Conservation (phyloP, 768 basidiomycete genomes). For the Termitomyces sp. region DNA sequence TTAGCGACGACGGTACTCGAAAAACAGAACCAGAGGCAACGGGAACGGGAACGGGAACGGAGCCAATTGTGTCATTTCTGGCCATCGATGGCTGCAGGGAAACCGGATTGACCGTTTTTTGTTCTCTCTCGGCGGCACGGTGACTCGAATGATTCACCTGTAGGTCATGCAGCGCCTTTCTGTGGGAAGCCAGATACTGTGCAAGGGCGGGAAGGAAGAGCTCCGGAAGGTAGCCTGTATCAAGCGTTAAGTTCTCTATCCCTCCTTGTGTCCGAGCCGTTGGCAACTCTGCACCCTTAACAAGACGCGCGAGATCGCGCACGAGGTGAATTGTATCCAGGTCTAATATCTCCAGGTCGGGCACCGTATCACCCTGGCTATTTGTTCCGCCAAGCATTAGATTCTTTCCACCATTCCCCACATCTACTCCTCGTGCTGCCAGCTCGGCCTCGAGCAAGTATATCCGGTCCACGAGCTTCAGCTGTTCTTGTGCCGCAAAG, state of each 20-base stretch:
- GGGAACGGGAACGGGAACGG: too few species aligned
- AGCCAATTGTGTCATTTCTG: neutral
- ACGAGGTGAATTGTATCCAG: slow-evolving; percentile 1
- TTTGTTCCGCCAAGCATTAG: neutral
- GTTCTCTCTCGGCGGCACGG: slow-evolving; percentile 1
- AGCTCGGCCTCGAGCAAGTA: slow-evolving; percentile 10
- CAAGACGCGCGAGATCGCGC: slow-evolving; percentile 1
- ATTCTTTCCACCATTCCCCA: too few species aligned
- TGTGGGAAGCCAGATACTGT: slow-evolving; percentile 9
- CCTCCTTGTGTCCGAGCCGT: neutral
- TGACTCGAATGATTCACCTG: neutral
- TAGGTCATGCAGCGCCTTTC: neutral
- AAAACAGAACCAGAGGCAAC: neutral
- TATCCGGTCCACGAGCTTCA: slow-evolving; percentile 6
- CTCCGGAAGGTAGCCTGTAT: neutral
- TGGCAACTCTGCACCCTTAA: neutral
- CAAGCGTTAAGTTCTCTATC: neutral
- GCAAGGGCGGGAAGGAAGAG: slow-evolving; percentile 7
- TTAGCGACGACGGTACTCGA: neutral
- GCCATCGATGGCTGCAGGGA: neutral
- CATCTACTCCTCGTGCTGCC: neutral
- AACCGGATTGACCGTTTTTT: neutral
- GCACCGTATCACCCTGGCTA: too few species aligned
- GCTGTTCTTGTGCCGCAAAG: neutral
- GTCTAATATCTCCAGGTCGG: neutral